These are phyloP conservation scores for Fagus sylvatica DNA, from an alignment of 306 rosid genomes.

Conservation along the genomic window DNA sequence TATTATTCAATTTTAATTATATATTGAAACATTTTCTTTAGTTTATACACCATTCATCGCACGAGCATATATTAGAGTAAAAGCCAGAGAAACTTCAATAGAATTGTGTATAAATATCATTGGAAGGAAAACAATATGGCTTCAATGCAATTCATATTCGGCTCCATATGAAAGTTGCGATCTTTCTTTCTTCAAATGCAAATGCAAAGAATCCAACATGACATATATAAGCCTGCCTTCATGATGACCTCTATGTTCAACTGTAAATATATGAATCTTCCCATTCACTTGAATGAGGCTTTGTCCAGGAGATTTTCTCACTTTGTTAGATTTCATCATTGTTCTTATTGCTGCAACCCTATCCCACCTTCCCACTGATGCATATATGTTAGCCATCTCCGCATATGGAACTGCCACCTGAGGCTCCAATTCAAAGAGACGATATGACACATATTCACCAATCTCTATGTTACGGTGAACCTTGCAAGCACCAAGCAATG, in stretches of 20 bases:
- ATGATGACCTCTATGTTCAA: constrained; percentile 59
- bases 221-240: constrained; percentile 44
- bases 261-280: constrained; percentile 47
- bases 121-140: too few relatives aligned
- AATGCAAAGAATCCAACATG: constrained; percentile 41
- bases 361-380: constrained; percentile 66
- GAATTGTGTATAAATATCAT: too few relatives aligned
- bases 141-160: constrained; percentile 20
- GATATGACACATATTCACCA: constrained; percentile 39
- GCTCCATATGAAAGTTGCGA: constrained; percentile 16
- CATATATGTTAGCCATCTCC: constrained; percentile 71
- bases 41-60: too few relatives aligned
- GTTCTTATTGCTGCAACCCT: constrained; percentile 56
- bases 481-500: constrained; percentile 68
- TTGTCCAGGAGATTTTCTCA: constrained; percentile 61
- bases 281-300: constrained; percentile 58
- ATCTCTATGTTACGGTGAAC: constrained; percentile 48
- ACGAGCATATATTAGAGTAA: too few relatives aligned
- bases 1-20: too few relatives aligned
- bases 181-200: constrained; percentile 35
- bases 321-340: constrained; percentile 51
- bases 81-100: too few relatives aligned
- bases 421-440: constrained; percentile 55
- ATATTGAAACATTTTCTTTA: too few relatives aligned
- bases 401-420: constrained; percentile 49